phyloP scores from a whole-genome alignment of 2,329 filamentous ascomycete species.

The Alternaria consortialis region DNA sequence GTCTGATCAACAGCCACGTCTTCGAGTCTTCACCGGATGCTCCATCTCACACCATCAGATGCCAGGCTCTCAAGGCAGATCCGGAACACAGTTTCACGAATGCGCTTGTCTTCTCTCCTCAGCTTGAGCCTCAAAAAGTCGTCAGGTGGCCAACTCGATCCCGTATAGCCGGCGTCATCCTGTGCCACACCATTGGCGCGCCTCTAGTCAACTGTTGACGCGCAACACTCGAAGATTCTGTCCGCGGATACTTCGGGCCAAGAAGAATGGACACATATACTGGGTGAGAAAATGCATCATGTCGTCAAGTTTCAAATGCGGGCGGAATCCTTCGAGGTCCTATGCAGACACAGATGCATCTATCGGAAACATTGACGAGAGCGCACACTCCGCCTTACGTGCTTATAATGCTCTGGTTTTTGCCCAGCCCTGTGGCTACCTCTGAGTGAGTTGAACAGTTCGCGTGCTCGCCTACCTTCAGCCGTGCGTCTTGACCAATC shows the following conservation, averaged over 20 bases:
- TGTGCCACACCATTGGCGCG: constrained; percentile 24
- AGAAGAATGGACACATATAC: background rate
- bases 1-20: constrained; percentile 5
- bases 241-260: background rate
- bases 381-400: constrained; percentile 18
- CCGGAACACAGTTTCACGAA: background rate
- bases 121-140: constrained; percentile 23
- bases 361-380: constrained; percentile 4
- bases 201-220: constrained; percentile 10
- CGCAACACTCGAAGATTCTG: constrained; percentile 9
- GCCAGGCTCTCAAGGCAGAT: constrained; percentile 17
- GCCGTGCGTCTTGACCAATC: constrained; percentile 31
- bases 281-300: background rate
- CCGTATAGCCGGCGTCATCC: constrained; percentile 26
- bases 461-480: constrained; percentile 24
- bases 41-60: constrained; percentile 3
- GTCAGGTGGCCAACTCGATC: constrained; percentile 27
- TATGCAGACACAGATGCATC: background rate
- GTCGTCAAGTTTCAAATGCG: background rate
- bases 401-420: constrained; percentile 18
- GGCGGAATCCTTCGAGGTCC: background rate
- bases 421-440: constrained; percentile 27
- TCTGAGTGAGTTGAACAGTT: constrained; percentile 22
- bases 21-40: constrained; percentile 19
- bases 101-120: constrained; percentile 10